Percentiles rank a stretch among this genome's conserved stretches.
These are phyloP conservation scores for Elongisporangium prolatum DNA, from an alignment of 352 stramenopile genomes.

Conservation along the genomic window DNA sequence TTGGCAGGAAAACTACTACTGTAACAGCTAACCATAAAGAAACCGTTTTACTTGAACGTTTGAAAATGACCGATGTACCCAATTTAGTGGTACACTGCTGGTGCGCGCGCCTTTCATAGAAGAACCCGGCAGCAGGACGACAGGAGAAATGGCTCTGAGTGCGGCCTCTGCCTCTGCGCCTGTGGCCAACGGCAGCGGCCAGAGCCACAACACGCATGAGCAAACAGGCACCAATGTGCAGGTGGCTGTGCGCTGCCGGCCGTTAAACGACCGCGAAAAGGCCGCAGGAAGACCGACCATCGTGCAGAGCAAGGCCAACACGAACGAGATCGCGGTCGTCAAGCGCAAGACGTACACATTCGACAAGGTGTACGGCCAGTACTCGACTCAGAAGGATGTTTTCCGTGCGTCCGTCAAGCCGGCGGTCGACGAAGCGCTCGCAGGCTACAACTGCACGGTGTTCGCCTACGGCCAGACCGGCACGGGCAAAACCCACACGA, in stretches of 20 bases:
- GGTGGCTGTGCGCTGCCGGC: slow-evolving; percentile 88
- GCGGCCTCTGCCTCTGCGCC: slow-evolving; percentile 3
- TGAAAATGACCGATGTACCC: too few relatives aligned
- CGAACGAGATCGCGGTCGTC: slow-evolving; percentile 77
- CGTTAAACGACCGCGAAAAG: slow-evolving; percentile 89
- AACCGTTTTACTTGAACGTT: too few relatives aligned
- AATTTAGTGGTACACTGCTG: neutral
- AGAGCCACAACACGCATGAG: slow-evolving; percentile 11
- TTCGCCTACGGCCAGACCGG: slow-evolving; percentile 97
- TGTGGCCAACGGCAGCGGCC: slow-evolving; percentile 21
- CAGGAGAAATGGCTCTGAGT: neutral
- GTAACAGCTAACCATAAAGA: too few relatives aligned
- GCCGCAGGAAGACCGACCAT: slow-evolving; percentile 59
- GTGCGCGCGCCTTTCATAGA: neutral
- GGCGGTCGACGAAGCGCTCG: slow-evolving; percentile 94
- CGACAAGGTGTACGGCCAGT: slow-evolving; percentile 92
- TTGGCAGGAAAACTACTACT: too few relatives aligned
- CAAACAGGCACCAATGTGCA: slow-evolving; percentile 69
- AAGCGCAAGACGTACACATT: slow-evolving; percentile 91
- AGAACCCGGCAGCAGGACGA: neutral
- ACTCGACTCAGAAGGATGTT: slow-evolving; percentile 97
- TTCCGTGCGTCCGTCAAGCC: slow-evolving; percentile 91
- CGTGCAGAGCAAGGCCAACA: slow-evolving; percentile 83
- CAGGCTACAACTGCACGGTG: slow-evolving; percentile 95
- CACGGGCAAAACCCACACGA: slow-evolving; percentile 98